Evolutionary conservation across 176 grass and related monocot species (phyloP).

Genomic region (Bonia amplexicaulis): DNA sequence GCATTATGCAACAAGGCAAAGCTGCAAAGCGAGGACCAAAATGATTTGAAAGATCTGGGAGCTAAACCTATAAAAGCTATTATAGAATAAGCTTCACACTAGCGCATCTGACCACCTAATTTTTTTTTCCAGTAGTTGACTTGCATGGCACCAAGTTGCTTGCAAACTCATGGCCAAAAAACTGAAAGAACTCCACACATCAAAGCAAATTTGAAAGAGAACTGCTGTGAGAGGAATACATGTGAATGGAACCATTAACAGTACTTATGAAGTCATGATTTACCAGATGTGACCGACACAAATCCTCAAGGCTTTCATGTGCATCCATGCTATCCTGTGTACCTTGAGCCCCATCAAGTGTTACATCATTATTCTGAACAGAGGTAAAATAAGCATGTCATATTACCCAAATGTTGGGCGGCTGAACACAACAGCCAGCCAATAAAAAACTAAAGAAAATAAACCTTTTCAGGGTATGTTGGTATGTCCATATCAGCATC

Average conservation of each 20-base stretch:
- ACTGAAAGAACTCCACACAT: neutral
- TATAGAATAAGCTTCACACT: slow-evolving; percentile 7
- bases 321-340: slow-evolving; percentile 41
- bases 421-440: neutral
- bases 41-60: neutral
- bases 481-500: slow-evolving; percentile 44
- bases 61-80: neutral
- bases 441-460: slow-evolving; percentile 8
- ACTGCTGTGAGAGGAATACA: neutral
- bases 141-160: slow-evolving; percentile 14
- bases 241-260: neutral
- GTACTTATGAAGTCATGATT: slow-evolving; percentile 9
- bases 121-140: neutral
- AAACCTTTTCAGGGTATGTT: slow-evolving; percentile 41
- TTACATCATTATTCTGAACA: slow-evolving; percentile 35
- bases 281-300: slow-evolving; percentile 84
- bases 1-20: neutral
- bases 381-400: slow-evolving; percentile 20
- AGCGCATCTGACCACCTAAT: neutral
- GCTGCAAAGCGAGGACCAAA: neutral
- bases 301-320: slow-evolving; percentile 62
- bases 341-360: slow-evolving; percentile 22
- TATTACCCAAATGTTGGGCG: slow-evolving; percentile 8
- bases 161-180: neutral
- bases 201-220: neutral